A percentile compares a stretch with the other conserved stretches of the same genome.
phyloP scores from a whole-genome alignment of 2,329 filamentous ascomycete species.

The Nigrospora sphaerica region DNA sequence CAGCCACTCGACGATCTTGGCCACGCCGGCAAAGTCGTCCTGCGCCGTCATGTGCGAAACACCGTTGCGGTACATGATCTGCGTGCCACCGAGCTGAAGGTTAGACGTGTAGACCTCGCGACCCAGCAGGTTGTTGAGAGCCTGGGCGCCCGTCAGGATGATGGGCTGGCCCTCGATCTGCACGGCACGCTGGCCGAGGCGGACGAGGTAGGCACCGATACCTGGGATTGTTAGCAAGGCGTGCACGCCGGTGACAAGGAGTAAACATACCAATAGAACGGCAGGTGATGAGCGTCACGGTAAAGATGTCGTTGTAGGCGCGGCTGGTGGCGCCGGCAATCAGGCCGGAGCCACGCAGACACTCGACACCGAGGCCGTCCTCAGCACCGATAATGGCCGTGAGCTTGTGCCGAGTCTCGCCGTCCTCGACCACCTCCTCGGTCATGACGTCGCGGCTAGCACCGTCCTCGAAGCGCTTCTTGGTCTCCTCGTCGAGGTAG shows the following conservation, averaged over 20 bases:
- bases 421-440: slow-evolving; percentile 77
- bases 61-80: slow-evolving; percentile 99
- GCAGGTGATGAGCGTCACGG: slow-evolving; percentile 93
- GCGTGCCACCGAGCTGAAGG: slow-evolving; percentile 97
- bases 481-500: slow-evolving; percentile 80
- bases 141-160: slow-evolving; percentile 93
- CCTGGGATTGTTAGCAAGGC: slow-evolving; percentile 36
- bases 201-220: slow-evolving; percentile 98
- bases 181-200: slow-evolving; percentile 95
- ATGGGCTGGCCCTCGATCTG: slow-evolving; percentile 99
- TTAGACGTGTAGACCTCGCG: slow-evolving; percentile 99
- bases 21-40: slow-evolving; percentile 96
- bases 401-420: slow-evolving; percentile 89
- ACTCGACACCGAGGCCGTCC: slow-evolving; percentile 96
- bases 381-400: slow-evolving; percentile 88
- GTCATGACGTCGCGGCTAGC: slow-evolving; percentile 75
- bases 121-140: slow-evolving; percentile 95
- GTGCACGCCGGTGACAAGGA: slow-evolving; percentile 6
- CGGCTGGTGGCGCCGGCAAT: slow-evolving; percentile 96
- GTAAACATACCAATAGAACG: slow-evolving; percentile 75
- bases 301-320: slow-evolving; percentile 99
- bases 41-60: slow-evolving; percentile 98
- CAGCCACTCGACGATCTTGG: slow-evolving; percentile 97
- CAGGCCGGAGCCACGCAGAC: slow-evolving; percentile 90
- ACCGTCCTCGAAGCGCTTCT: slow-evolving; percentile 78